Evolutionary conservation across 768 basidiomycete species (phyloP), one percentile per base, ranked within the genome.

Genomic region (Chalciporus piperatus): DNA sequence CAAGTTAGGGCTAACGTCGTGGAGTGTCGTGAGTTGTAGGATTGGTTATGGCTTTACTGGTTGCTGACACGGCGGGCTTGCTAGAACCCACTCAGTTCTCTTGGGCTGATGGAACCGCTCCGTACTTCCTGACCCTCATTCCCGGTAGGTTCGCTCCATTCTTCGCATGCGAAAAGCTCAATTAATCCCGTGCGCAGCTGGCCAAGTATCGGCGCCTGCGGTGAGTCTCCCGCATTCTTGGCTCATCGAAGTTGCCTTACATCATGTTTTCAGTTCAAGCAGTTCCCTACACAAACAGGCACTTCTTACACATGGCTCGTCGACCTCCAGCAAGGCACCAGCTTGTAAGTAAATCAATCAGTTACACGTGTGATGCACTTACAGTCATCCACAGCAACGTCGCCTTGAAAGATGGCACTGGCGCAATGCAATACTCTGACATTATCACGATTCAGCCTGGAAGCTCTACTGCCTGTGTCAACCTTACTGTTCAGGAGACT

Each of bases 101-200:
- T 3, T 89, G 84, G 83, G 33, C 51, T 23, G 79, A 71, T 4
- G 85, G 85, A 28, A 43, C 49, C 0, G 20, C 71, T 0, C 87
- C 87, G 1, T 89, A 77, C 69, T 90, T 72, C 64, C 50, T 88
- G 45, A 71, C 79, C 10, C 57, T 86, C 46, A 57, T 86, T 37
- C 87, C 87, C 43, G 83, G 86, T 87, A 55, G 28, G 78, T 56
- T 3, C 6, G 22, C 32, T 13, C 10, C 10, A 3, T 27, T 13
- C 22, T 22, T 8, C 9, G 4, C 6, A n/a, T 14, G 20, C 9
- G 35, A 6, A 19, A 32, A 11, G 6, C 44, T 28, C 16, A 25
- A 45, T 23, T 13, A 16, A n/a, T 4, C 25, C 30, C 30, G 52
- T 27, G 41, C 17, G 19, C 56, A 87, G 87, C 75, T 53, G 80